A percentile compares a stretch with the other conserved stretches of the same genome.
Evolutionary conservation across 129 eudicot species (phyloP).

Genomic region (Ambrosia trifida): DNA sequence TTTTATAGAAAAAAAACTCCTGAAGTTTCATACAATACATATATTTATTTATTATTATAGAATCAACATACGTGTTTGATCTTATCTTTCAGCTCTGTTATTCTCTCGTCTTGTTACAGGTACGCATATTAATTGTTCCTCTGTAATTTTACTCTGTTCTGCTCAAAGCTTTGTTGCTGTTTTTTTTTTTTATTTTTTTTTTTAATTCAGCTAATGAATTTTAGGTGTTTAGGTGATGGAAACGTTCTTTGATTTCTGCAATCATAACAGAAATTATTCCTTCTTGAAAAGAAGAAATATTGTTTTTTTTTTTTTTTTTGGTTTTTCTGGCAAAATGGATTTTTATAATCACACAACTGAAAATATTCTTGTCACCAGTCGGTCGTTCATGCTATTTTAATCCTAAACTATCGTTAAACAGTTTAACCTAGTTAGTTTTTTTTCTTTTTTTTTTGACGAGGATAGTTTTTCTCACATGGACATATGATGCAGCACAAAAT

Average conservation of each 20-base stretch:
- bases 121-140: constrained; percentile 1
- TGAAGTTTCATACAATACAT: not conserved
- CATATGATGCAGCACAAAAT: too few species aligned
- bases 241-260: too few species aligned
- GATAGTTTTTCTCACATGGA: too few species aligned
- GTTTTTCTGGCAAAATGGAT: too few species aligned
- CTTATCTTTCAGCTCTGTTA: constrained; percentile 14
- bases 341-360: too few species aligned
- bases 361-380: too few species aligned
- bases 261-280: not conserved
- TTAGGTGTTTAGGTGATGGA: not conserved
- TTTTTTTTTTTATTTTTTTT: not conserved
- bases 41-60: not conserved
- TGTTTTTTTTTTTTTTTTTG: too few species aligned
- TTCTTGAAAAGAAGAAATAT: not conserved
- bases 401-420: too few species aligned
- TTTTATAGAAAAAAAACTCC: constrained; percentile 24
- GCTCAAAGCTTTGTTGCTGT: constrained; percentile 2
- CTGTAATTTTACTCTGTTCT: not conserved
- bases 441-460: too few species aligned
- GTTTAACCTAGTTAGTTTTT: too few species aligned
- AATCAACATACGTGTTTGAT: not conserved
- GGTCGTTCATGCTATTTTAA: too few species aligned
- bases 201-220: too few species aligned
- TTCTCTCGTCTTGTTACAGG: constrained; percentile 22